phyloP scores from a whole-genome alignment of 2,329 filamentous ascomycete species.

The Pyrenophora teres region DNA sequence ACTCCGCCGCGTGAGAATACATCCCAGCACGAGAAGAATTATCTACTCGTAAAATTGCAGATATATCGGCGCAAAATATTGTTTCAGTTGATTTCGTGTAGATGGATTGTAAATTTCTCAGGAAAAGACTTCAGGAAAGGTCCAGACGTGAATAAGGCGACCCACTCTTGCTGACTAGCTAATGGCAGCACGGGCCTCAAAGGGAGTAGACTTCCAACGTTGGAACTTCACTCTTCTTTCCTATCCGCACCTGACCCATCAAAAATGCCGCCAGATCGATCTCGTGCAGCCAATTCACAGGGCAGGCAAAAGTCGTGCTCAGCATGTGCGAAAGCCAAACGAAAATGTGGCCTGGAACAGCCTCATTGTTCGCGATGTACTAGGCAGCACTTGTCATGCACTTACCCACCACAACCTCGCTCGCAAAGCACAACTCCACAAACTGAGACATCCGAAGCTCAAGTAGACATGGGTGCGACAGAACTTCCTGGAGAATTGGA shows the following conservation, averaged over 20 bases:
- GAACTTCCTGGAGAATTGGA: not conserved
- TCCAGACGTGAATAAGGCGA: not conserved
- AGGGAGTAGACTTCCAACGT: not conserved
- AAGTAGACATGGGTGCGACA: slow-evolving; percentile 27
- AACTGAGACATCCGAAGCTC: not conserved
- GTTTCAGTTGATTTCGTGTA: no score
- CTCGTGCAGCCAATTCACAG: slow-evolving; percentile 26
- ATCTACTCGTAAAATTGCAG: no score
- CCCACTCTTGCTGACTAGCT: slow-evolving; percentile 5
- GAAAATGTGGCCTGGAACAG: slow-evolving; percentile 59
- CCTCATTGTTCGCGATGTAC: slow-evolving; percentile 60
- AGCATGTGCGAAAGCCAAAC: slow-evolving; percentile 62
- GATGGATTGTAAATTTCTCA: no score
- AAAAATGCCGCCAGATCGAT: slow-evolving; percentile 49
- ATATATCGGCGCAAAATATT: no score
- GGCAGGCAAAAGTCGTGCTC: slow-evolving; percentile 60
- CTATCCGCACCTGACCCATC: not conserved
- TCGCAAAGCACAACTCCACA: not conserved
- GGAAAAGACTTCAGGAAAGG: no score
- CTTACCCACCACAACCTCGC: slow-evolving; percentile 45
- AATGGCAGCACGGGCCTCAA: not conserved
- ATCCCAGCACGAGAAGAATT: no score
- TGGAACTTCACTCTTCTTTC: not conserved
- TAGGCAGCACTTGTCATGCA: slow-evolving; percentile 55
- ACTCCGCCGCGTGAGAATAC: no score